Conservation (phyloP, 1,284 basidiomycete genomes). For the Anthracocystis setariae region DNA sequence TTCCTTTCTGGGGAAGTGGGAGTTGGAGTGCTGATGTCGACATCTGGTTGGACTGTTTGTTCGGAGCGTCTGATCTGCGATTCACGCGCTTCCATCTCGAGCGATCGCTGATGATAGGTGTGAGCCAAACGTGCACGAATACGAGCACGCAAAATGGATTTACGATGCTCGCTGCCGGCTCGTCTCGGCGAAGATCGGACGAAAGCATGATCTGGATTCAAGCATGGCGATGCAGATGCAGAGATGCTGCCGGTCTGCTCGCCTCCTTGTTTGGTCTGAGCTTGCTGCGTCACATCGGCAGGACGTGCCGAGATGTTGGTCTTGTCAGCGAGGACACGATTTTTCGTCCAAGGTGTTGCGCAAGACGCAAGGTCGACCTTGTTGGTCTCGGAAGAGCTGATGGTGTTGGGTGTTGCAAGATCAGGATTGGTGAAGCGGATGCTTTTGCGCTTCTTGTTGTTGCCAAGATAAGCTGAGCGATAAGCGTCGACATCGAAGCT, state of each 20-base stretch:
- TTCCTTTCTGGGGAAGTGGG: conserved; percentile 10
- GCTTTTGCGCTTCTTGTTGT: conserved; percentile 58
- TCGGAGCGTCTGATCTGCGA: conserved; percentile 1
- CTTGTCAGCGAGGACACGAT: conserved; percentile 22
- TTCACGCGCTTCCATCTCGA: conserved; percentile 4
- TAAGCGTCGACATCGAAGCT: conserved; percentile 36
- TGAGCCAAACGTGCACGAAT: conserved; percentile 25
- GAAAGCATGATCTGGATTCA: neutral
- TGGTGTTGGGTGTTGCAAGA: neutral
- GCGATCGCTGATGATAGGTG: conserved; percentile 10
- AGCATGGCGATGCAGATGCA: neutral
- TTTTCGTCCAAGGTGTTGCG: neutral
- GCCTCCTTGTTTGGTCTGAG: neutral
- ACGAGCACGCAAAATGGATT: conserved; percentile 8
- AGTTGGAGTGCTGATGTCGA: neutral
- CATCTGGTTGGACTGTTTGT: conserved; percentile 1
- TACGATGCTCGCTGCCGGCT: conserved; percentile 17
- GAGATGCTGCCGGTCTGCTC: conserved; percentile 2
- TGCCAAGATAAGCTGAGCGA: conserved; percentile 42
- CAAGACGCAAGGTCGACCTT: neutral
- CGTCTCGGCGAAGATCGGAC: conserved; percentile 17
- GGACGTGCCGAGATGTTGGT: conserved; percentile 5
- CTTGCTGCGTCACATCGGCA: neutral
- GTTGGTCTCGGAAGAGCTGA: conserved; percentile 1
- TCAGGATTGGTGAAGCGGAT: conserved; percentile 26